Percentiles rank a stretch among this genome's conserved stretches.
phyloP scores from a whole-genome alignment of 768 basidiomycete genomes.

The Saitozyma podzolica region DNA sequence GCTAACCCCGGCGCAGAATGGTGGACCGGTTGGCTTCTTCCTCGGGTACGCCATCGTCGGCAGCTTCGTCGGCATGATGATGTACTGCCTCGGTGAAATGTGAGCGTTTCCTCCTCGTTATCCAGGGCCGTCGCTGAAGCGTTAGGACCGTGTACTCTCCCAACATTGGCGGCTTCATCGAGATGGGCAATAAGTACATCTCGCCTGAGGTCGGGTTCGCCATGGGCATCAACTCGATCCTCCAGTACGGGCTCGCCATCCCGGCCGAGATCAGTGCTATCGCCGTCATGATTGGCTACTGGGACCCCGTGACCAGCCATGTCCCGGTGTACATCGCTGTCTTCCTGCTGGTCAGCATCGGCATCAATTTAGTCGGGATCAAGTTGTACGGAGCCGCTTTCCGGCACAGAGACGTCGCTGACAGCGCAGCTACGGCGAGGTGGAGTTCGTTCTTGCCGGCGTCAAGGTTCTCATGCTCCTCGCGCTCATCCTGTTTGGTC shows the following conservation, averaged over 20 bases:
- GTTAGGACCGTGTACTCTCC: conserved; percentile 1
- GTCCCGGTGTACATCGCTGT: conserved; percentile 14
- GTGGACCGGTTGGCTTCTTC: conserved; percentile 26
- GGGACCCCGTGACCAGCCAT: conserved; percentile 2
- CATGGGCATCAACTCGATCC: conserved; percentile 18
- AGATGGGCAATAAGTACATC: conserved; percentile 14
- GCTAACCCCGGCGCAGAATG: conserved; percentile 6
- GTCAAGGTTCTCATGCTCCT: conserved; percentile 14
- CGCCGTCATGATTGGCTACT: conserved; percentile 15
- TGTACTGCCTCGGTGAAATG: conserved; percentile 23
- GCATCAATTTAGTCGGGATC: background rate
- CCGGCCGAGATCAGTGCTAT: conserved; percentile 13
- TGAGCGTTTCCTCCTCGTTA: background rate
- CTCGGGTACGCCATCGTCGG: conserved; percentile 24
- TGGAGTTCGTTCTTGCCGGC: conserved; percentile 30
- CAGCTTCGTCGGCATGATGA: background rate
- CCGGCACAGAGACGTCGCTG: background rate
- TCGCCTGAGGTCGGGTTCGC: conserved; percentile 10
- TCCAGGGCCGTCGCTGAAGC: background rate
- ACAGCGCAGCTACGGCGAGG: conserved; percentile 27
- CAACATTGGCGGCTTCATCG: conserved; percentile 14
- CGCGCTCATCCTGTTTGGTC: conserved; percentile 35
- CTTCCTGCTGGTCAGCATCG: conserved; percentile 6
- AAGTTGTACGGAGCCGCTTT: conserved; percentile 3
- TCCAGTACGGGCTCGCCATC: conserved; percentile 12